A percentile compares a stretch with the other conserved stretches of the same genome.
phyloP scores from a whole-genome alignment of 2,329 filamentous ascomycete genomes.

The Fusarium azukiicola region DNA sequence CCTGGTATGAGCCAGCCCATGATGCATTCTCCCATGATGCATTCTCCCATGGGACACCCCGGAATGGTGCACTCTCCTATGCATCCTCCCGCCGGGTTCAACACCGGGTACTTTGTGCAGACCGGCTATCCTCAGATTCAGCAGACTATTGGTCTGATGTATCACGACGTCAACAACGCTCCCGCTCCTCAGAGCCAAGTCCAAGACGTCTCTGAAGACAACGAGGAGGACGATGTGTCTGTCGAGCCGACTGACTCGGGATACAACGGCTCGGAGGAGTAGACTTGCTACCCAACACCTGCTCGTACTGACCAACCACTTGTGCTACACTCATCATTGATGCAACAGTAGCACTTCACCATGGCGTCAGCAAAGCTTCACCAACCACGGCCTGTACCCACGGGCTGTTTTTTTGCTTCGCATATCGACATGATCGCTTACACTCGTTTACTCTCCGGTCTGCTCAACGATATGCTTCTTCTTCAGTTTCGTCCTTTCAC shows the following conservation, averaged over 20 bases:
- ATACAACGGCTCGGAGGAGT: background rate
- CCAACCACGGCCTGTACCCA: background rate
- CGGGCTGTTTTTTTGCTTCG: background rate
- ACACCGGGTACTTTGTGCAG: no score
- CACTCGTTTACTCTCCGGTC: background rate
- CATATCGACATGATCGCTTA: constrained; percentile 1
- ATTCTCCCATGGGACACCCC: constrained; percentile 8
- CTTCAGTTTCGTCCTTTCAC: background rate
- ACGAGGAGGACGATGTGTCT: constrained; percentile 11
- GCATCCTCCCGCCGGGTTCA: background rate
- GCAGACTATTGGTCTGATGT: no score
- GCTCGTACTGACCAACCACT: background rate
- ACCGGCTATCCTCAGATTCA: background rate
- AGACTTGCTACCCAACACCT: background rate
- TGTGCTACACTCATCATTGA: background rate
- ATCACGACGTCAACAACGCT: no score
- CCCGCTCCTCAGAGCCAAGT: no score
- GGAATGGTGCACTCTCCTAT: constrained; percentile 17
- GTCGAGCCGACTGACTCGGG: background rate
- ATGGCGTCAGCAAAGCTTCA: background rate
- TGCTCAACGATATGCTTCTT: background rate
- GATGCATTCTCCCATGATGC: constrained; percentile 21
- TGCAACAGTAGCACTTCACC: no score
- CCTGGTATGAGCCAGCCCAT: background rate
- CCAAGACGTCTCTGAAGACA: no score